Evolutionary conservation across 345 rosid species (phyloP), one percentile per base, ranked within the genome.

Genomic region (Eutrema yunnanense): DNA sequence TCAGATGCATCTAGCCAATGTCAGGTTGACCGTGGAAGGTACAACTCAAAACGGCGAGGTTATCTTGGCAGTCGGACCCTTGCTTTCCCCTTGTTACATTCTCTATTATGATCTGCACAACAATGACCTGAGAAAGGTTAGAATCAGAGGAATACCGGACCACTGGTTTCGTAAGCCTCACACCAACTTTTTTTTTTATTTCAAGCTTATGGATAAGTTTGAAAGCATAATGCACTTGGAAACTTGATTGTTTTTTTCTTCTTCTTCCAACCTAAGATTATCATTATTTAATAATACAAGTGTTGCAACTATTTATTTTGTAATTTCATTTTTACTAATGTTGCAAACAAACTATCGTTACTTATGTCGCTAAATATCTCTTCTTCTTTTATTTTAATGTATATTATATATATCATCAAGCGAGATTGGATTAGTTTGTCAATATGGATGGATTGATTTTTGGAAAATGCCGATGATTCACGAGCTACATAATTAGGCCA

Each of bases 211-310:
- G 16, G 69, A 50, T 11, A 50, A 37, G 59, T 1, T 13, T 37
- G 37, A 50, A 37, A 50, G 37, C 70, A 50, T 65, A 59, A 49
- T 50, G 37, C 48, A 50, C 37, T 50, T 50, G n/a, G 70, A 65
- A 16, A 37, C 4, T 46, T 62, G 42, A 62, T 32, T 46, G 27
- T 22, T 22, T 14, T 9, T 4, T 37, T 22, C 10, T 59, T 22
- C 10, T 59, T 12, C 2, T 38, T 9, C 11, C 42, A 22, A 22
- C 2, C 34, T 32, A 32, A 32, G 34, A 32, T 32, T 32, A 4
- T 1, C 22, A 1, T 22, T 22, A 22, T 22, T 22, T 22, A 0
- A 22, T 22, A 22, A 22, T 22, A 22, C 22, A 22, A 22, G 22
- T 1, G 22, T 22, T 22, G 22, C 22, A 22, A 22, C 22, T 22